A percentile compares a stretch with the other conserved stretches of the same genome.
phyloP scores from a whole-genome alignment of 176 grass and related monocot species.

The Raddia guianensis region DNA sequence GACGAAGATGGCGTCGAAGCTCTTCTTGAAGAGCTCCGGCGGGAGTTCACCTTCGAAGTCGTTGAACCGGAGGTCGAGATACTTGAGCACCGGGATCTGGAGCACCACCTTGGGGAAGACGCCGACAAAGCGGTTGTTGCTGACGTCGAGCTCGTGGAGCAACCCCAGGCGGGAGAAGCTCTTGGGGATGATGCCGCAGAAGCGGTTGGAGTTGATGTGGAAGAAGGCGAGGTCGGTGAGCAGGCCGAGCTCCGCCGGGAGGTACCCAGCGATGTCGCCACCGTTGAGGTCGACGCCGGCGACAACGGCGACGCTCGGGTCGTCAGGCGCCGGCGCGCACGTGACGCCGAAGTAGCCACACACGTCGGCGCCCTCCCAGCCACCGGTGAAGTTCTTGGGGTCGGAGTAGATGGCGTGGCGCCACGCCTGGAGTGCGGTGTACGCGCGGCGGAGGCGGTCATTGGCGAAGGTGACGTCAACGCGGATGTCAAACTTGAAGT shows the following conservation, averaged over 20 bases:
- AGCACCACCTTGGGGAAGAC: slow-evolving; percentile 54
- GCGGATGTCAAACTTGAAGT: slow-evolving; percentile 66
- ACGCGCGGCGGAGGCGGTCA: slow-evolving; percentile 54
- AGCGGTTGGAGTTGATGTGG: slow-evolving; percentile 84
- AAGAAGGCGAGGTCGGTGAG: slow-evolving; percentile 65
- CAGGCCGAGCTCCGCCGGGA: slow-evolving; percentile 62
- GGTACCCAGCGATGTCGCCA: slow-evolving; percentile 76
- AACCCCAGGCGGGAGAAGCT: slow-evolving; percentile 52
- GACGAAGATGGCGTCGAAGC: slow-evolving; percentile 70
- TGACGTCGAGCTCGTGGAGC: slow-evolving; percentile 79
- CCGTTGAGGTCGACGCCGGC: slow-evolving; percentile 76
- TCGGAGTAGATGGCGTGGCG: slow-evolving; percentile 77
- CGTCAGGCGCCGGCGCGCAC: slow-evolving; percentile 51
- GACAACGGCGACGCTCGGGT: slow-evolving; percentile 37
- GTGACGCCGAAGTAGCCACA: slow-evolving; percentile 68
- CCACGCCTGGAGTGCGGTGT: slow-evolving; percentile 59
- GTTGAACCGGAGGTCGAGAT: slow-evolving; percentile 78
- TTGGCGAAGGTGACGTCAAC: slow-evolving; percentile 62
- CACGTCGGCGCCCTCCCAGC: slow-evolving; percentile 59
- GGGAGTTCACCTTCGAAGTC: slow-evolving; percentile 68
- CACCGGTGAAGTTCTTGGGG: slow-evolving; percentile 69
- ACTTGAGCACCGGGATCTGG: slow-evolving; percentile 52
- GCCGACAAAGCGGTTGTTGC: slow-evolving; percentile 89
- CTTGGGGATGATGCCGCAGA: slow-evolving; percentile 75
- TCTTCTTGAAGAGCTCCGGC: slow-evolving; percentile 58